Conservation (phyloP, 768 basidiomycete species). For the Mycena olivaceomarginata region DNA sequence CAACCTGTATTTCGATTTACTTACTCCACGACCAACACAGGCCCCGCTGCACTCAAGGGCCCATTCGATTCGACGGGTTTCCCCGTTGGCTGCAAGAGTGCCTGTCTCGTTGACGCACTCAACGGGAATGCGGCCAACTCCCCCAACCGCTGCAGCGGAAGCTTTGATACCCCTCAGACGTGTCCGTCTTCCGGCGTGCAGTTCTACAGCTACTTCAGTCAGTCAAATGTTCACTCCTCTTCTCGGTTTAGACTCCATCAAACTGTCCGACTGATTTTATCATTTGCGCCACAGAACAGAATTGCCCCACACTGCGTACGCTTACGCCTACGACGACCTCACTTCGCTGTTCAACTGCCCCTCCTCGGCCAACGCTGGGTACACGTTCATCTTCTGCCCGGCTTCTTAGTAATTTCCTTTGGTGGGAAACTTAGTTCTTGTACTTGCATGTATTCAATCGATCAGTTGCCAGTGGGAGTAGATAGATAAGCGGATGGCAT, state of each 20-base stretch:
- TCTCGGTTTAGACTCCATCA: constrained; percentile 19
- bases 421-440: no score
- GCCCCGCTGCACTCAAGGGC: constrained; percentile 22
- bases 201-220: constrained; percentile 22
- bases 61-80: constrained; percentile 34
- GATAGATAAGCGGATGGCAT: no score
- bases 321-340: constrained; percentile 41
- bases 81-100: constrained; percentile 33
- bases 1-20: not conserved
- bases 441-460: no score
- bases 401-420: not conserved
- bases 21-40: not conserved
- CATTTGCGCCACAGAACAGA: constrained; percentile 13
- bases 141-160: no score
- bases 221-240: not conserved
- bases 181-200: constrained; percentile 17
- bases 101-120: constrained; percentile 14
- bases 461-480: no score
- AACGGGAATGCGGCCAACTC: constrained; percentile 12
- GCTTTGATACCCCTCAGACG: constrained; percentile 4
- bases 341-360: constrained; percentile 53
- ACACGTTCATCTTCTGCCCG: constrained; percentile 52
- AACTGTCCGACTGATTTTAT: constrained; percentile 17
- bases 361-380: constrained; percentile 44
- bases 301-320: constrained; percentile 56